Evolutionary conservation across 1,139 yeast genomes (phyloP), one percentile per base, ranked within the genome.

Genomic region (Candida labiduridarum): DNA sequence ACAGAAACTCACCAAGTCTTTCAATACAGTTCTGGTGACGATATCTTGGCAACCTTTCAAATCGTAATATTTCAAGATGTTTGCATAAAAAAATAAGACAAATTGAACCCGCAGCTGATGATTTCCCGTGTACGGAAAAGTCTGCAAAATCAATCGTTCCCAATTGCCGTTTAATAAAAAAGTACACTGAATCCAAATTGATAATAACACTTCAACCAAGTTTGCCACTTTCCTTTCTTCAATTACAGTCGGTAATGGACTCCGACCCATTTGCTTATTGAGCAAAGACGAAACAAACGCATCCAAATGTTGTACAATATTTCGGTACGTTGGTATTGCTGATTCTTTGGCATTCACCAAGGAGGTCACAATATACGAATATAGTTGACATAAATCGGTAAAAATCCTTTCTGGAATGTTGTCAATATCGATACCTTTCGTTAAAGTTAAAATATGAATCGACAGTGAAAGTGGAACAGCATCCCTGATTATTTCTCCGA

Each of bases 51-150:
- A 66, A 8, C 61, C 61, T 11, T 56, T 50, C 27, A 67, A 53
- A 22, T 54, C 53, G 14, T 68, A 56, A 49, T 53, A 66, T 15
- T 59, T 52, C 19, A 71, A 57, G n/a, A 72, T 59, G 39, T 65
- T 66, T 12, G 56, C 49, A 53, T 70, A 71, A 27, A 75, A 63
- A 41, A 57, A 66, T 45, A 73, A 54, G 1, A 61, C 56, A 55
- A 69, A 76, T 48, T 65, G 62, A 5, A 67, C 69, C 55, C 80
- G 60, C 74, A 72, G 76, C 22, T 62, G 60, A 0, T 64, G 52
- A 52, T 74, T 74, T 3, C 81, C 81, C 43, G 72, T 59, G 49
- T 73, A 77, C 1, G 78, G 76, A 51, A 63, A 75, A 30, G 66
- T 67, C 51, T 75, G 80, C 31, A 72, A 62, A 18, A 73, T 60